A percentile compares a stretch with the other conserved stretches of the same genome.
phyloP scores from a whole-genome alignment of 1,139 yeast genomes.

The Candida anutae region DNA sequence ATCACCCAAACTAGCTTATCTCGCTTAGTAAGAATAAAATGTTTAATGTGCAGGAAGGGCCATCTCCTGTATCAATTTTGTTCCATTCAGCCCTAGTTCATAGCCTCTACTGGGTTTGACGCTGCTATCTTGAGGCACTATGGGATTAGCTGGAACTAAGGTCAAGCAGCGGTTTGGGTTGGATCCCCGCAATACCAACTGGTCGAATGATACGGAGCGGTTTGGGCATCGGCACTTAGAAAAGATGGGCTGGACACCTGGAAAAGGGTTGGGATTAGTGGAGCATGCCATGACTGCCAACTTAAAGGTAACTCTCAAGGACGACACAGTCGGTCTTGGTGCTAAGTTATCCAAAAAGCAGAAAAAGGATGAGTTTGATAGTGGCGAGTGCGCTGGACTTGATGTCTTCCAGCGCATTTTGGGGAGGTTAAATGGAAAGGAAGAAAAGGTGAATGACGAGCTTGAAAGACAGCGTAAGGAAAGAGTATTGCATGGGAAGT shows the following conservation, averaged over 20 bases:
- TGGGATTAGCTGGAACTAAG: conserved; percentile 89
- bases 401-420: conserved; percentile 88
- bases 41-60: too few relatives aligned
- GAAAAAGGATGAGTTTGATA: conserved; percentile 49
- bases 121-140: conserved; percentile 16
- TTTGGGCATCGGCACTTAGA: conserved; percentile 85
- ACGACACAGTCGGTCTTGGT: conserved; percentile 81
- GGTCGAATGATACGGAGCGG: conserved; percentile 83
- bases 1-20: too few relatives aligned
- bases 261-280: conserved; percentile 74
- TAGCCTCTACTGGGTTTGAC: not conserved
- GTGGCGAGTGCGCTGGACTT: conserved; percentile 82
- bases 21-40: too few relatives aligned
- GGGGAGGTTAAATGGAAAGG: conserved; percentile 79
- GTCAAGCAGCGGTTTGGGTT: conserved; percentile 79
- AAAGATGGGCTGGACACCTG: conserved; percentile 88
- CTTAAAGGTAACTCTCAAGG: conserved; percentile 73
- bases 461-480: conserved; percentile 61
- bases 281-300: conserved; percentile 64
- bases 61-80: not conserved
- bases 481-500: conserved; percentile 62
- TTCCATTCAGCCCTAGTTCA: not conserved
- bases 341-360: conserved; percentile 58
- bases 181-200: conserved; percentile 89
- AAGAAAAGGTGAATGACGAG: conserved; percentile 48